phyloP scores from a whole-genome alignment of 768 basidiomycete species.

The Pilatotrama ljubarskyi region DNA sequence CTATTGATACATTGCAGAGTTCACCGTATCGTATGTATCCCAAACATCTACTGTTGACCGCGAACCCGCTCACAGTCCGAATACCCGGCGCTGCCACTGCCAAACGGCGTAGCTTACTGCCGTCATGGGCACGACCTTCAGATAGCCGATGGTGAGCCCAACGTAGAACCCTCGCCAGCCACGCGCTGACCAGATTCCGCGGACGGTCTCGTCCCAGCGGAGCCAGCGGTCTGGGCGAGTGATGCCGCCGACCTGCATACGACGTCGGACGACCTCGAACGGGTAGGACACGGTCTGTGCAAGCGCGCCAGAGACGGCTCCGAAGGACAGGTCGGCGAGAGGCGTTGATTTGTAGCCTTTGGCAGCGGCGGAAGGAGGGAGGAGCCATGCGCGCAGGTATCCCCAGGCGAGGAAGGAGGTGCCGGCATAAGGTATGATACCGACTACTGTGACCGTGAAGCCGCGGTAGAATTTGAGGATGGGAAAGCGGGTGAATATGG shows the following conservation, averaged over 20 bases:
- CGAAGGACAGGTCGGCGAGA: constrained; percentile 73
- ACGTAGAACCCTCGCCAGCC: constrained; percentile 91
- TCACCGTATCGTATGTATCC: neutral
- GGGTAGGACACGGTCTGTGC: constrained; percentile 93
- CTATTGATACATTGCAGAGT: constrained; percentile 7
- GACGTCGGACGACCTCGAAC: constrained; percentile 86
- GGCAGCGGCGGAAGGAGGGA: constrained; percentile 46
- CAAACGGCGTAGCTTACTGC: constrained; percentile 91
- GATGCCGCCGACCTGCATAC: constrained; percentile 95
- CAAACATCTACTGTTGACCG: neutral
- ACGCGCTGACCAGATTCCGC: constrained; percentile 58
- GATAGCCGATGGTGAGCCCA: constrained; percentile 86
- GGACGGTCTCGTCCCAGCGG: constrained; percentile 77
- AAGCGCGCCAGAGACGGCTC: constrained; percentile 81
- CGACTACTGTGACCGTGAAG: constrained; percentile 88
- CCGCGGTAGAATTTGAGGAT: constrained; percentile 94
- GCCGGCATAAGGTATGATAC: constrained; percentile 96
- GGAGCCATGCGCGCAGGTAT: constrained; percentile 60
- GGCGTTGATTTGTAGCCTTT: constrained; percentile 41
- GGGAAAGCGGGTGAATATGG: constrained; percentile 61
- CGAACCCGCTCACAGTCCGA: constrained; percentile 30
- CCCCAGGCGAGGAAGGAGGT: constrained; percentile 95
- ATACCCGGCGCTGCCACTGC: constrained; percentile 71
- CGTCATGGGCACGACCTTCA: constrained; percentile 96
- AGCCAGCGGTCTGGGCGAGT: constrained; percentile 76